These are phyloP conservation scores for Kazachstania taianensis DNA, from an alignment of 805 yeast genomes.

Conservation along the genomic window DNA sequence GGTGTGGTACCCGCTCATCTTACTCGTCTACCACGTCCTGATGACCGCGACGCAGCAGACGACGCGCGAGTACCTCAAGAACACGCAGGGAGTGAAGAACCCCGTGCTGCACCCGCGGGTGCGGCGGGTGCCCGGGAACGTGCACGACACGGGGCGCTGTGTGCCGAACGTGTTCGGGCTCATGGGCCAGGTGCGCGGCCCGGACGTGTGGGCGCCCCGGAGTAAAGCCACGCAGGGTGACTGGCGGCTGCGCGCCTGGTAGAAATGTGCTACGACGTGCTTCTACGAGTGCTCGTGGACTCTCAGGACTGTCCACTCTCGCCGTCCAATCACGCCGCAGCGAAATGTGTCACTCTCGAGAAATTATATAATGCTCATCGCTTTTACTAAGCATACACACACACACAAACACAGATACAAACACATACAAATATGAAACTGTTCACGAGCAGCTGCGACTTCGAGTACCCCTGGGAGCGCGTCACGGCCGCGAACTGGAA, in stretches of 20 bases:
- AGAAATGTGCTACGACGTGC: background rate
- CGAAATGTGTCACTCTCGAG: no score
- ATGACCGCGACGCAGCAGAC: slow-evolving; percentile 51
- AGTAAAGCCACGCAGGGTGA: slow-evolving; percentile 30
- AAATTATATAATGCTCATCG: background rate
- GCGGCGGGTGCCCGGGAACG: slow-evolving; percentile 22
- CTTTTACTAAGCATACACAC: background rate
- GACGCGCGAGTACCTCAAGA: slow-evolving; percentile 60
- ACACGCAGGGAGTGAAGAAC: slow-evolving; percentile 28
- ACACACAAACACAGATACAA: background rate
- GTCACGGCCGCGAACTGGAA: slow-evolving; percentile 95
- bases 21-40: slow-evolving; percentile 45
- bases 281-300: background rate
- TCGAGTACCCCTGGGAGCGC: slow-evolving; percentile 84
- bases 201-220: slow-evolving; percentile 27
- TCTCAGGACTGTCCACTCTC: background rate
- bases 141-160: slow-evolving; percentile 30
- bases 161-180: slow-evolving; percentile 27
- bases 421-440: slow-evolving; percentile 51
- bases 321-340: background rate
- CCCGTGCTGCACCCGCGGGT: slow-evolving; percentile 22
- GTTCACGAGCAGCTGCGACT: slow-evolving; percentile 58
- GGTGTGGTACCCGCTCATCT: slow-evolving; percentile 44
- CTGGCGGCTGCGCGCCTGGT: slow-evolving; percentile 34
- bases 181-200: slow-evolving; percentile 33